These are phyloP conservation scores for Curvularia sp. DNA, from an alignment of 2,329 filamentous ascomycete species.

Conservation along the genomic window DNA sequence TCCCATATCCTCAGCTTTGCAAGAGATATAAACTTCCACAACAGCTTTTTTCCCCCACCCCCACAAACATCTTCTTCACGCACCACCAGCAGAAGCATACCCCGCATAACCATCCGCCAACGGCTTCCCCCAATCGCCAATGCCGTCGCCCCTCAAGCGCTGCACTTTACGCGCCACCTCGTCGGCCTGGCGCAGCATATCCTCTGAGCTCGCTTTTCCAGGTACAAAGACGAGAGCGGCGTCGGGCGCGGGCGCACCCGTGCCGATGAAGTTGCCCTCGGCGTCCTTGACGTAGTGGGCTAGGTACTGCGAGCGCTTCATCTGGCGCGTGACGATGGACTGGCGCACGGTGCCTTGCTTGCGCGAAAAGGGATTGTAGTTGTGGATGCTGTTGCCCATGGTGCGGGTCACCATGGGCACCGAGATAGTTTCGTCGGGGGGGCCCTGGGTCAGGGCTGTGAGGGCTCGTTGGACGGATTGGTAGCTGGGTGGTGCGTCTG, in stretches of 20 bases:
- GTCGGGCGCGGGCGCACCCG: conserved; percentile 33
- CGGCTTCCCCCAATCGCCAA: conserved; percentile 18
- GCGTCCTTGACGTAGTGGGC: conserved; percentile 43
- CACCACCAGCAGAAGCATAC: neutral
- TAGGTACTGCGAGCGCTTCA: conserved; percentile 37
- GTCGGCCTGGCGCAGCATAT: conserved; percentile 37
- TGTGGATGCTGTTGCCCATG: conserved; percentile 18
- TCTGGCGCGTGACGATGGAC: conserved; percentile 16
- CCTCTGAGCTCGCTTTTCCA: conserved; percentile 36
- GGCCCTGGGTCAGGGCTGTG: conserved; percentile 7
- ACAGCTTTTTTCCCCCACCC: too few relatives aligned
- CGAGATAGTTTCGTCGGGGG: conserved; percentile 21
- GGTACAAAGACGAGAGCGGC: conserved; percentile 40
- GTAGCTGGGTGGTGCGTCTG: conserved; percentile 15
- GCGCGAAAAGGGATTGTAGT: conserved; percentile 23
- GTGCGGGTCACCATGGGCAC: conserved; percentile 23
- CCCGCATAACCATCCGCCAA: neutral
- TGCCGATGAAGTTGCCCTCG: conserved; percentile 40
- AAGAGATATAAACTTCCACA: too few relatives aligned
- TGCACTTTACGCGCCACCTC: conserved; percentile 37
- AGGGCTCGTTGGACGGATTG: conserved; percentile 14
- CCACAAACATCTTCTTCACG: neutral
- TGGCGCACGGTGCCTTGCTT: conserved; percentile 14
- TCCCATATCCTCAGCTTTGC: too few relatives aligned
- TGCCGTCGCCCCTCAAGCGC: conserved; percentile 15